Base-by-base conservation (phyloP, 352 stramenopile species). In the Phytophthora sojae region DNA sequence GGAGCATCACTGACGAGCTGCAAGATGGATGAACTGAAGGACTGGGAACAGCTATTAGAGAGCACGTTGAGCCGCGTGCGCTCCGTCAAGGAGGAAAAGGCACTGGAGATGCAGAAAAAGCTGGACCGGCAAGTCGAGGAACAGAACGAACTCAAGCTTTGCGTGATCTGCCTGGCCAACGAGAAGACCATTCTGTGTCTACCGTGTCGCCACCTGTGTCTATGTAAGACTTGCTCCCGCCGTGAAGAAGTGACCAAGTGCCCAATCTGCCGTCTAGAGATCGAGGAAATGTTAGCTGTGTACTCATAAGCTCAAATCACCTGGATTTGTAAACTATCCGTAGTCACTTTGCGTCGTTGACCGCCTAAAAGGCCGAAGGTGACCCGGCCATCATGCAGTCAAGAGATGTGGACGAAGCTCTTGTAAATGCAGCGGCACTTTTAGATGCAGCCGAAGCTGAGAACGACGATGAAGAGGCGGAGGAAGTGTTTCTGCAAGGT, bases 181-280 rank as follows among this genome's bases (percentile, higher is more conserved):
- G 88, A 95, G 23, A 96, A 96, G 71, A 94, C 74, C 25, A 94
- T 96, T 57, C 60, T 96, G 59, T 96, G 89, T 50, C 61, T 96
- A 30, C 89, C 89, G 0, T 96, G 89, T 51, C 87, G 89, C 47
- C 89, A 96, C 50, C 64, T 96, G 53, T 96, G 89, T 57, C 73
- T 96, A 37, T 96, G 89, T 62, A 75, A 92, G 58, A 67, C 79
- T 11, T 96, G 89, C 65, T 92, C 89, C 5, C 54, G 71, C 54
- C 89, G 82, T 66, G 55, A 89, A 68, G 86, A 95, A 71, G 81
- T 96, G 39, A 67, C 76, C 42, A 93, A 90, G 61, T 96, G 89
- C 64, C 89, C 89, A 17, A 96, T 96, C 45, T 96, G 89, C 74
- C 86, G 89, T 21, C 66, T 95, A 11, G 81, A 87, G 35, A 92